Percentiles rank a stretch among this genome's conserved stretches.
phyloP scores from a whole-genome alignment of 257 asterid genomes.

The Solanum bukasovii region DNA sequence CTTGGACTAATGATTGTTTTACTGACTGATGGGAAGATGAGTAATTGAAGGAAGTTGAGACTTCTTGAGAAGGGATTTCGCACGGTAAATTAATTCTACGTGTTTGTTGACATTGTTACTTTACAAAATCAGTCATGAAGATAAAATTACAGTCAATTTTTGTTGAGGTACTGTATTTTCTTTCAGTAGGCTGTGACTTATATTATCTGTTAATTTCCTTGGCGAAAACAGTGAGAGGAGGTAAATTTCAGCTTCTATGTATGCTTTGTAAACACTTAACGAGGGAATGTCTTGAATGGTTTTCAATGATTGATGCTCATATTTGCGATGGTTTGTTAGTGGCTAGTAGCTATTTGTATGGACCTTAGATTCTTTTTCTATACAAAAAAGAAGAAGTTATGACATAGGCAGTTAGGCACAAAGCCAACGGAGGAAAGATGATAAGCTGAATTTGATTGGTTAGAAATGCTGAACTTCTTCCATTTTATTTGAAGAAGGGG shows the following conservation, averaged over 20 bases:
- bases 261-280: neutral
- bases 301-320: neutral
- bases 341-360: neutral
- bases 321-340: neutral
- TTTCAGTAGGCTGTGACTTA: neutral
- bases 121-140: neutral
- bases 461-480: neutral
- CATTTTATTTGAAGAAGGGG: neutral
- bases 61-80: neutral
- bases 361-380: neutral
- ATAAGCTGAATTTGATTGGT: neutral
- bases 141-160: neutral
- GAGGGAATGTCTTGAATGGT: neutral
- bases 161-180: neutral
- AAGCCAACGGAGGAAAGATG: neutral
- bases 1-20: neutral
- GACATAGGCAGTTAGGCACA: neutral
- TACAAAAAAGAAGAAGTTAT: neutral
- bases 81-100: neutral
- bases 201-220: neutral
- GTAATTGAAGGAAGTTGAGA: neutral
- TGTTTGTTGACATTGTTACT: neutral
- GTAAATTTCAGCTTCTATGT: neutral
- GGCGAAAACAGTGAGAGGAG: neutral
- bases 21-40: neutral